These are phyloP conservation scores for Ilyonectria robusta DNA, from an alignment of 2,329 filamentous ascomycete genomes.

Conservation along the genomic window DNA sequence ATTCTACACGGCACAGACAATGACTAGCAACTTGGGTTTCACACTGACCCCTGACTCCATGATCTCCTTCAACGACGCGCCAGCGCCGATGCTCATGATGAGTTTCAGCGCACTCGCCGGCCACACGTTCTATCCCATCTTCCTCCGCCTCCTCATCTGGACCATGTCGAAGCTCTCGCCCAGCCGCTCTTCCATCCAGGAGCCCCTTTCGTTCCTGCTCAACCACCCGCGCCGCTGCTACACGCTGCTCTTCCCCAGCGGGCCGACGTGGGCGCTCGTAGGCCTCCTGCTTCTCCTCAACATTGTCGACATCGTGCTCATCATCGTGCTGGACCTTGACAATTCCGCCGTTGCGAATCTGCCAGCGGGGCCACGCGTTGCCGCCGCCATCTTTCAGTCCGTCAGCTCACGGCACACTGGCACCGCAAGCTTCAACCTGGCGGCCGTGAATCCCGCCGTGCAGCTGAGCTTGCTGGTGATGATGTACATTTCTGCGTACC, in stretches of 20 bases:
- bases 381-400: conserved; percentile 73
- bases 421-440: conserved; percentile 65
- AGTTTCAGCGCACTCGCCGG: conserved; percentile 65
- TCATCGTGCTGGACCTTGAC: conserved; percentile 65
- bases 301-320: conserved; percentile 68
- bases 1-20: conserved; percentile 65
- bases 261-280: conserved; percentile 72
- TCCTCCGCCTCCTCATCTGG: conserved; percentile 73
- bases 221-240: conserved; percentile 75
- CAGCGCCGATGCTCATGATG: conserved; percentile 62
- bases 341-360: conserved; percentile 65
- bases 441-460: conserved; percentile 65
- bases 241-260: conserved; percentile 72
- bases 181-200: conserved; percentile 53
- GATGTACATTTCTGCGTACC: conserved; percentile 77
- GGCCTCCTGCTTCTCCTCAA: conserved; percentile 66
- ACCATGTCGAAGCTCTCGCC: conserved; percentile 63
- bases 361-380: conserved; percentile 61
- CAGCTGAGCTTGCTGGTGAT: conserved; percentile 73
- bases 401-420: conserved; percentile 62
- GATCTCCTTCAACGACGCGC: conserved; percentile 62
- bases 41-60: conserved; percentile 70
- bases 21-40: conserved; percentile 67
- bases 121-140: conserved; percentile 70
- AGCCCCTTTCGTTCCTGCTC: conserved; percentile 69